These are phyloP conservation scores for Xylariales sp. DNA, from an alignment of 2,329 filamentous ascomycete species.

Conservation along the genomic window DNA sequence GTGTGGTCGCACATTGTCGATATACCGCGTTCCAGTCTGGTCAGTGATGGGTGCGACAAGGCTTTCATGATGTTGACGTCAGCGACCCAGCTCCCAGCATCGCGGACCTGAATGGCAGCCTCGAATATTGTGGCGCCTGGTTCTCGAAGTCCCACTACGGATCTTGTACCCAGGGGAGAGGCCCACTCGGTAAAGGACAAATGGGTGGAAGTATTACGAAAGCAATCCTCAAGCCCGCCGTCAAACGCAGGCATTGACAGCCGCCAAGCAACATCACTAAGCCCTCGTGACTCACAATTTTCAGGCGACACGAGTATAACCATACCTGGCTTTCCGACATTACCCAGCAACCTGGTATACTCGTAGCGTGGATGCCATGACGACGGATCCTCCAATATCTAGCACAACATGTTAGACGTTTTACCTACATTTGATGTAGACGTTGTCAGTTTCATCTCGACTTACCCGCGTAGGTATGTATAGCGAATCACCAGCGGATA, in stretches of 20 bases:
- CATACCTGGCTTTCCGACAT: slow-evolving; percentile 9
- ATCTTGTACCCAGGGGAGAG: background rate
- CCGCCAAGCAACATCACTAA: slow-evolving; percentile 4
- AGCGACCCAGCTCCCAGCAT: slow-evolving; percentile 10
- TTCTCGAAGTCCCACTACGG: slow-evolving; percentile 1
- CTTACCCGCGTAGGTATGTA: background rate
- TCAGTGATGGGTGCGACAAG: background rate
- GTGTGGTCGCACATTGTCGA: too few relatives aligned
- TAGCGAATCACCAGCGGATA: background rate
- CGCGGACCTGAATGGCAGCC: slow-evolving; percentile 8
- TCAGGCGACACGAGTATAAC: slow-evolving; percentile 2
- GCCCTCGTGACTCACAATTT: background rate
- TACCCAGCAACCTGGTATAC: slow-evolving; percentile 11
- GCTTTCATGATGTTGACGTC: slow-evolving; percentile 9
- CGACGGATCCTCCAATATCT: slow-evolving; percentile 9
- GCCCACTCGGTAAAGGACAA: slow-evolving; percentile 10
- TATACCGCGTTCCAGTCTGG: background rate
- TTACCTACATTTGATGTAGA: too few relatives aligned
- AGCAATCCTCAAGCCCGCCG: slow-evolving; percentile 1
- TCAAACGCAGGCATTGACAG: slow-evolving; percentile 4
- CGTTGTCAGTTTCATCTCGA: background rate
- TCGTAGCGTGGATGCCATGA: background rate
- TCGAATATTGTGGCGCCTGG: slow-evolving; percentile 3
- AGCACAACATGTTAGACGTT: too few relatives aligned
- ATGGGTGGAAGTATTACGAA: slow-evolving; percentile 10